phyloP scores from a whole-genome alignment of 331 rosid genomes.

The Pyracantha coccinea region DNA sequence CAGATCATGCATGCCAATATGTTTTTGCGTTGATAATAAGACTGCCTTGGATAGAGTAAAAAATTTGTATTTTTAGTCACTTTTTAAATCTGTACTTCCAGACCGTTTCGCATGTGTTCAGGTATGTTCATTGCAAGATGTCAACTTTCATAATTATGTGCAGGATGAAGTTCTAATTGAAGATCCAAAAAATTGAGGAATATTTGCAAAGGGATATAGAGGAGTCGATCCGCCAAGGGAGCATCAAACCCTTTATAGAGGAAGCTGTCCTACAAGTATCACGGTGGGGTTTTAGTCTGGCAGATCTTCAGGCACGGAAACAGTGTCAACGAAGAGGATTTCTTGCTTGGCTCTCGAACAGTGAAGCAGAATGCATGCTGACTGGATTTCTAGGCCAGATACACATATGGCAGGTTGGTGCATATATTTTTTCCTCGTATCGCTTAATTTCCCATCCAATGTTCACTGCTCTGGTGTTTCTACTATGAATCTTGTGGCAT shows the following conservation, averaged over 20 bases:
- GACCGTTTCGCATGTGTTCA: not conserved
- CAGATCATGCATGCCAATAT: not conserved
- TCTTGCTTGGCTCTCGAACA: constrained; percentile 76
- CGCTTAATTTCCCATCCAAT: not conserved
- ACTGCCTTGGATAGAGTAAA: not conserved
- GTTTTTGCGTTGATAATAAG: not conserved
- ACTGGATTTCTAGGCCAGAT: constrained; percentile 79
- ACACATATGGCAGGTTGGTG: constrained; percentile 94
- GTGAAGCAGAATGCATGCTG: constrained; percentile 71
- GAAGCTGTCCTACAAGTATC: constrained; percentile 82
- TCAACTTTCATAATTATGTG: constrained; percentile 11
- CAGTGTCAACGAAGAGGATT: constrained; percentile 61
- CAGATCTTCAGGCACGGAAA: constrained; percentile 66
- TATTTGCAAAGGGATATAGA: constrained; percentile 75
- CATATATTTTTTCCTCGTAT: not conserved
- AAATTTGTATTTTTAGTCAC: not conserved
- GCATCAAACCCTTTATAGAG: constrained; percentile 58
- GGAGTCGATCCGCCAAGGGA: constrained; percentile 84
- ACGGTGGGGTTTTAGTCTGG: constrained; percentile 69
- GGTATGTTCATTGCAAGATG: not conserved
- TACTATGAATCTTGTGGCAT: not conserved
- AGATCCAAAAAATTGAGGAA: constrained; percentile 50
- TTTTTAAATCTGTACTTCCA: not conserved
- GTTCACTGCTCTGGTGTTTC: not conserved
- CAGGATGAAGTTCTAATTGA: constrained; percentile 74